These are phyloP conservation scores for Strobilomyces confusus DNA, from an alignment of 768 basidiomycete genomes.

Conservation along the genomic window DNA sequence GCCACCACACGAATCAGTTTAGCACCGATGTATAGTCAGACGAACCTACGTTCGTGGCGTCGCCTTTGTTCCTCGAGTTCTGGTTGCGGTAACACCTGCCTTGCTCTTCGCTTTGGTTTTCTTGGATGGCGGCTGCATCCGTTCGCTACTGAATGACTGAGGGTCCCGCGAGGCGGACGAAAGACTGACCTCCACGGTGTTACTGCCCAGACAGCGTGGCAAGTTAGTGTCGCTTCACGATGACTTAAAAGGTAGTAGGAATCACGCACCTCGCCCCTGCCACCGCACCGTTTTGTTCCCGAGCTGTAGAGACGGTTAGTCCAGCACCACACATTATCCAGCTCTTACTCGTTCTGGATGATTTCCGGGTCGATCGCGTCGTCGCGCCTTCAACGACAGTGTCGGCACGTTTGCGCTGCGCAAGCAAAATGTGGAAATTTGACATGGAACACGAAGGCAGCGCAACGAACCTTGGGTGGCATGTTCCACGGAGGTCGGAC, in stretches of 20 bases:
- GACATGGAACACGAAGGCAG: neutral
- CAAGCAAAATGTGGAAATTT: conserved; percentile 12
- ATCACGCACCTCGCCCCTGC: conserved; percentile 21
- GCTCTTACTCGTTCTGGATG: conserved; percentile 34
- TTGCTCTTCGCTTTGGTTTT: conserved; percentile 35
- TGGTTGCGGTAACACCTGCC: conserved; percentile 14
- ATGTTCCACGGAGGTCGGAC: conserved; percentile 18
- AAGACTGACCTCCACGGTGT: conserved; percentile 25
- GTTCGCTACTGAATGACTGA: conserved; percentile 1
- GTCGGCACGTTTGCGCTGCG: conserved; percentile 57
- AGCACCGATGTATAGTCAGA: neutral
- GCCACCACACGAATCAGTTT: conserved; percentile 1
- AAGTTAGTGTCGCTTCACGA: conserved; percentile 3
- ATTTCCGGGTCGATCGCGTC: conserved; percentile 45
- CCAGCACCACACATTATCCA: conserved; percentile 10
- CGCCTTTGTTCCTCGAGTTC: conserved; percentile 16
- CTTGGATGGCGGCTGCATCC: conserved; percentile 35
- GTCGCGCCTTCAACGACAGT: conserved; percentile 27
- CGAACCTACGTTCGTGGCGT: conserved; percentile 10
- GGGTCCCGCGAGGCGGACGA: neutral
- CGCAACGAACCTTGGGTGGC: conserved; percentile 35
- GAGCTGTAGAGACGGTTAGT: conserved; percentile 13
- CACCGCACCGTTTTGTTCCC: conserved; percentile 10
- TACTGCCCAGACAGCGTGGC: conserved; percentile 13
- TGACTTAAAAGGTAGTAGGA: neutral